These are phyloP conservation scores for Rugiboletus extremiorientalis DNA, from an alignment of 1,284 basidiomycete species.

Conservation along the genomic window DNA sequence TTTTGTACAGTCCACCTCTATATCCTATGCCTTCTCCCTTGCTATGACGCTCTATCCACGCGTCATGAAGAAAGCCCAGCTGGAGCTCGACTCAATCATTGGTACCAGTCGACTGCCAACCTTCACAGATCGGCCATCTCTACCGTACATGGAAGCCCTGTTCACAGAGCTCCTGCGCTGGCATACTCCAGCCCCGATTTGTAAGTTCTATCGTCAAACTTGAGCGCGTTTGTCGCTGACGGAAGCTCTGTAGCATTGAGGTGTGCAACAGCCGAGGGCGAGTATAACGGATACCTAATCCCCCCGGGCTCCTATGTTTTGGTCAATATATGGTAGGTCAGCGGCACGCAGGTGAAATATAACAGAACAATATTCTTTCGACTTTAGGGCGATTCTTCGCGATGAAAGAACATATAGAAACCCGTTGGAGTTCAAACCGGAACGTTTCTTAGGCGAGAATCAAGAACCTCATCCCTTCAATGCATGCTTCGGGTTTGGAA, in stretches of 20 bases:
- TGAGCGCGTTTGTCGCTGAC: neutral
- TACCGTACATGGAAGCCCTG: conserved; percentile 31
- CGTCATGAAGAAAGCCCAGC: conserved; percentile 47
- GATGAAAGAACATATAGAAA: conserved; percentile 14
- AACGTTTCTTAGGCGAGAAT: conserved; percentile 23
- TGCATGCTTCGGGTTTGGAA: conserved; percentile 54
- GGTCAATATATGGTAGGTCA: conserved; percentile 22
- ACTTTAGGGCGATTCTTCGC: conserved; percentile 16
- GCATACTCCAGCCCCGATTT: conserved; percentile 48
- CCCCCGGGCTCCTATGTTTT: conserved; percentile 17
- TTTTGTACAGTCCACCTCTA: no score
- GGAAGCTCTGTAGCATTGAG: conserved; percentile 37
- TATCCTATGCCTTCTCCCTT: conserved; percentile 13
- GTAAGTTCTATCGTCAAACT: conserved; percentile 34
- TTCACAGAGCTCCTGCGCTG: conserved; percentile 57
- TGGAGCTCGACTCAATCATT: conserved; percentile 56
- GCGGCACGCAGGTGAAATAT: no score
- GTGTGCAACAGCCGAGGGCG: conserved; percentile 46
- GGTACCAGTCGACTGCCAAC: conserved; percentile 41
- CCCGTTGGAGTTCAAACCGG: conserved; percentile 21
- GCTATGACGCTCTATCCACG: conserved; percentile 27
- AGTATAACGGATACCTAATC: conserved; percentile 24
- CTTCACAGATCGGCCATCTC: conserved; percentile 25
- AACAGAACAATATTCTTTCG: neutral
- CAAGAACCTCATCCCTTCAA: conserved; percentile 50